phyloP scores from a whole-genome alignment of 176 grass and related monocot species.

The Rhipidocladum racemiflorum region DNA sequence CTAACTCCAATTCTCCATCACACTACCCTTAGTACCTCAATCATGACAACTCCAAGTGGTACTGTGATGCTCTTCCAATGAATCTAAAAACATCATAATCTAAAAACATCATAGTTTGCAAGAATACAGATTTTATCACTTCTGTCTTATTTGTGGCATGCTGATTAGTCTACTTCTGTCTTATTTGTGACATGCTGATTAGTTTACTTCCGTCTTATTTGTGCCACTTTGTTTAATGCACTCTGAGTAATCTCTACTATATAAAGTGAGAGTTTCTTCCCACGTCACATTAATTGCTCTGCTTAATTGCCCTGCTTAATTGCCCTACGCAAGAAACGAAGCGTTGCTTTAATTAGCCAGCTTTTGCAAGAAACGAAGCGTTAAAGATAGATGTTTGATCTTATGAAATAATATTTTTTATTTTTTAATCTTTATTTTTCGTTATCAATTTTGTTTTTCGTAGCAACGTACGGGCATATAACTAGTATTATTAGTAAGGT shows the following conservation, averaged over 20 bases:
- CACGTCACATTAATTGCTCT: too few species aligned
- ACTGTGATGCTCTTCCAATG: background rate
- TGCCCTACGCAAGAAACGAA: too few species aligned
- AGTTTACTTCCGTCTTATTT: background rate
- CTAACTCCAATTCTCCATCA: background rate
- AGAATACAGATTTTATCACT: background rate
- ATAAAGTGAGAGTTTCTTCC: too few species aligned
- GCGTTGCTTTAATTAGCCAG: too few species aligned
- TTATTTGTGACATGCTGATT: background rate
- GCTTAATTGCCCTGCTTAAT: too few species aligned
- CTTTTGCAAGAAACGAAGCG: too few species aligned
- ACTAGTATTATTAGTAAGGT: background rate
- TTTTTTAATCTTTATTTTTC: too few species aligned
- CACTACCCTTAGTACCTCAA: background rate
- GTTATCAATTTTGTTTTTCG: too few species aligned
- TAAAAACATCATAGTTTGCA: background rate
- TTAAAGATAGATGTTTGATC: too few species aligned
- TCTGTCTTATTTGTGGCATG: background rate
- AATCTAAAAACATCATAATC: background rate
- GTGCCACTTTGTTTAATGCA: background rate
- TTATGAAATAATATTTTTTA: too few species aligned
- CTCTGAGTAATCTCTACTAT: background rate
- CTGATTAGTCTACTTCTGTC: background rate
- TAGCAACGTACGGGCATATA: too few species aligned
- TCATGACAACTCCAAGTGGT: background rate